Base-by-base conservation (phyloP, 2,329 filamentous ascomycete genomes). In the Pseudocercospora cruenta region DNA sequence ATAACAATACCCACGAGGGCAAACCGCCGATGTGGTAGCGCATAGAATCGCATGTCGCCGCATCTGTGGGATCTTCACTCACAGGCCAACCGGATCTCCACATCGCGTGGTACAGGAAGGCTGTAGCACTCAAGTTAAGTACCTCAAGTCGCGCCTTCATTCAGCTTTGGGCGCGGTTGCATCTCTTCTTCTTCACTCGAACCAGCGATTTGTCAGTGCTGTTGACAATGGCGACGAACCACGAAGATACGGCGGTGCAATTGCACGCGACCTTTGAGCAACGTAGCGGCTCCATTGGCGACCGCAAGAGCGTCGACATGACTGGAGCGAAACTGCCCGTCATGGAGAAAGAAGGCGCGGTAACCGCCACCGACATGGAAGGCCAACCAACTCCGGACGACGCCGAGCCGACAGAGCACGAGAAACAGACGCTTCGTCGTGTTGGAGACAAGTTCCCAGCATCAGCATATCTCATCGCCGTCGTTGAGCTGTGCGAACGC, bases 401-500 rank as follows among this genome's bases (percentile, higher is more conserved):
- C 24, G 71, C 79, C n/a, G 75, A 76, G 65, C 82, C 82, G 1
- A 81, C 78, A 21, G 78, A 79, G 4, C 77, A 80, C 33, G 82
- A 84, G 69, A 77, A 77, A 67, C 73, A 71, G 47, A 81, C 78
- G 0, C 75, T 84, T 26, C 75, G 81, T 61, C 79, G 80, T 65
- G 78, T 84, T n/a, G 79, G 81, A 54, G 82, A 84, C 71, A 77
- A 78, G 53, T 74, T 84, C 3, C 82, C 82, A 53, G 80, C 79
- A 70, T 77, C 78, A 22, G 81, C 82, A 26, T 84, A 82, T 70
- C 70, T 84, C 19, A 80, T 84, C 60, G 82, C 82, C n/a, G 71
- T 83, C 26, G 81, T 84, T 58, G 82, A 84, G 72, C 73, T 84
- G 2, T 83, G 81, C 73, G 82, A 84, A 71, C 79, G 82, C 5